These are phyloP conservation scores for Naganishia onofrii DNA, from an alignment of 768 basidiomycete genomes.

Conservation along the genomic window DNA sequence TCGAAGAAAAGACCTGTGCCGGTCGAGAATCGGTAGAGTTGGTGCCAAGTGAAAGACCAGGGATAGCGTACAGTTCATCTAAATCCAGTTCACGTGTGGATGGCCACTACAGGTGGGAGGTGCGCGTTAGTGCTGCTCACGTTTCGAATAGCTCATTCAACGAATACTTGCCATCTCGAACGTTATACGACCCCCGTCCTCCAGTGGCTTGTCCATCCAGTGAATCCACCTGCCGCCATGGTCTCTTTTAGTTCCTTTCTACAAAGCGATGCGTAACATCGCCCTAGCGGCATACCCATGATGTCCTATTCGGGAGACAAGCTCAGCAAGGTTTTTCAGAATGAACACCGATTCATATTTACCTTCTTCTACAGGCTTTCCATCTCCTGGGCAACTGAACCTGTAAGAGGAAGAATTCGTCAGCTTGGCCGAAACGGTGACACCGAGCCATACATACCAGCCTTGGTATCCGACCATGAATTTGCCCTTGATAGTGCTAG, in stretches of 20 bases:
- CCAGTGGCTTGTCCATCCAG: slow-evolving; percentile 70
- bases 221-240: slow-evolving; percentile 64
- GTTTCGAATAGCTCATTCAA: background rate
- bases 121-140: background rate
- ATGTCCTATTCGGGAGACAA: slow-evolving; percentile 2
- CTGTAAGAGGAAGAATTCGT: slow-evolving; percentile 49
- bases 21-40: slow-evolving; percentile 58
- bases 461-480: slow-evolving; percentile 83
- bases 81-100: slow-evolving; percentile 21
- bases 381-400: slow-evolving; percentile 72
- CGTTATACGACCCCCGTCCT: slow-evolving; percentile 68
- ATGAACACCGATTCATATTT: slow-evolving; percentile 21
- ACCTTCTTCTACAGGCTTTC: slow-evolving; percentile 66
- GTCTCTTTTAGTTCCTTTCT: background rate
- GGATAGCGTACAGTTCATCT: slow-evolving; percentile 68
- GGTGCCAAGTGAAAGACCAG: slow-evolving; percentile 61
- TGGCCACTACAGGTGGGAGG: slow-evolving; percentile 24
- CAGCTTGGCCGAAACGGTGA: background rate
- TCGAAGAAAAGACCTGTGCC: slow-evolving; percentile 72
- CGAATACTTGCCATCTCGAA: slow-evolving; percentile 58
- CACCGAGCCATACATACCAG: slow-evolving; percentile 58
- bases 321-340: background rate
- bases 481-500: slow-evolving; percentile 77
- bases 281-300: slow-evolving; percentile 1
- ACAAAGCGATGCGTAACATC: no score